A percentile compares a stretch with the other conserved stretches of the same genome.
These are phyloP conservation scores for Grosmannia huntii DNA, from an alignment of 2,329 filamentous ascomycete species.

Conservation along the genomic window DNA sequence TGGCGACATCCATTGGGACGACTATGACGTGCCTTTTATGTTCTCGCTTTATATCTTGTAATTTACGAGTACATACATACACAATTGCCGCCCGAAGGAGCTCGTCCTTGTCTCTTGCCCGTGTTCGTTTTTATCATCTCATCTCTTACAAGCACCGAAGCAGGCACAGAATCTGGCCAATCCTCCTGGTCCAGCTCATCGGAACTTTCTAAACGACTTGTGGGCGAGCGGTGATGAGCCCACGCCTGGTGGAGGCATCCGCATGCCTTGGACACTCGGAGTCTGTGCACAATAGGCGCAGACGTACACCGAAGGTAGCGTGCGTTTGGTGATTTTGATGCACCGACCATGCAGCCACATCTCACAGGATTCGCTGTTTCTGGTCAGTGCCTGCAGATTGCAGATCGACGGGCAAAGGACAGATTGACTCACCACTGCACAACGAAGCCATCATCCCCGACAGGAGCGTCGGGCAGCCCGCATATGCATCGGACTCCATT, in stretches of 20 bases:
- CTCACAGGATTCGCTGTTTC: slow-evolving; percentile 46
- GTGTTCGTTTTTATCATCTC: background rate
- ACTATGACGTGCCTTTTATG: too few relatives aligned
- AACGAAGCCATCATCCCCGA: slow-evolving; percentile 40
- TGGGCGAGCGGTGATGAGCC: slow-evolving; percentile 29
- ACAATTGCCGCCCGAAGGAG: background rate
- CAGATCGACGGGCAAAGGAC: background rate
- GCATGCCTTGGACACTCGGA: slow-evolving; percentile 37
- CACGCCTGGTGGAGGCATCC: slow-evolving; percentile 22
- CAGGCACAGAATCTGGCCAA: background rate
- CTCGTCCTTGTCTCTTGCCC: background rate
- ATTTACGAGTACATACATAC: background rate
- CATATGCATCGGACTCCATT: slow-evolving; percentile 42
- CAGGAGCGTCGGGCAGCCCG: slow-evolving; percentile 26
- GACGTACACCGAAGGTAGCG: slow-evolving; percentile 48
- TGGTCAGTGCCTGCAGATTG: background rate
- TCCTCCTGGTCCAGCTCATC: slow-evolving; percentile 17
- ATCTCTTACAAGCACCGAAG: background rate
- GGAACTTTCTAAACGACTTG: slow-evolving; percentile 32
- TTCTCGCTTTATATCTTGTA: background rate
- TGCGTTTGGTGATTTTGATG: slow-evolving; percentile 43
- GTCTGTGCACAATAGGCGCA: slow-evolving; percentile 52
- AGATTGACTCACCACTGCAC: slow-evolving; percentile 45
- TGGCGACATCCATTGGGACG: too few relatives aligned
- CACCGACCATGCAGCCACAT: slow-evolving; percentile 53